Evolutionary conservation across 176 grass and related monocot species (phyloP), one percentile per base, ranked within the genome.

Genomic region (Saccharum spontaneum): DNA sequence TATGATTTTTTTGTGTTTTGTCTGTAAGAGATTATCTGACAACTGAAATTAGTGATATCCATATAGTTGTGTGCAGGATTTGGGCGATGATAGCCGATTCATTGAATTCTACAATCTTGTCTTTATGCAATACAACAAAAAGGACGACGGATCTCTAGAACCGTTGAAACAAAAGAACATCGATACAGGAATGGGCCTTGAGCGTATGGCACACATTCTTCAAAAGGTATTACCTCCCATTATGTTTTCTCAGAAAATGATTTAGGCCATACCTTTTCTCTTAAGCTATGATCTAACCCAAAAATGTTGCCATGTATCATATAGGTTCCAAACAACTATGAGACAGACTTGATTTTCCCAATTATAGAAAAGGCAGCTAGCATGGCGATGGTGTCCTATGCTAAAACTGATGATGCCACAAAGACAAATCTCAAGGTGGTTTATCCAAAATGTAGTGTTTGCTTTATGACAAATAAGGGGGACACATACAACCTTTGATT

Each of bases 91-190:
- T 75, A 92, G 88, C 76, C 85, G 96, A 86, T 98, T 98, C 83
- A 94, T 98, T 50, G 96, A 98, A 85, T 95, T 98, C 77, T 98
- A 98, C 79, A 98, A 98, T 86, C 96, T 98, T 81, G 96, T 98
- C 67, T 98, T 98, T 84, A 98, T 98, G 96, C 96, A 98, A 98
- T 98, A 95, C 78, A 98, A 98, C 78, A 98, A 94, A 91, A 98
- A 88, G 57, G 96, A 98, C 26, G 93, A 95, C 48, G 96, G 96
- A 74, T 95, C 89, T 76, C 86, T 98, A 77, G 91, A 98, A 84
- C 88, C 91, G 48, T 64, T 98, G 78, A 92, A 95, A 83, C 93
- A 92, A 48, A 94, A 98, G 86, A 98, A 98, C 73, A 98, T 98
- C 4, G 96, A 95, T 80, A 95, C 96, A 40, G 93, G 96, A 79